Conservation (phyloP, 2,329 filamentous ascomycete species). For the Lasiodiplodia theobromae region DNA sequence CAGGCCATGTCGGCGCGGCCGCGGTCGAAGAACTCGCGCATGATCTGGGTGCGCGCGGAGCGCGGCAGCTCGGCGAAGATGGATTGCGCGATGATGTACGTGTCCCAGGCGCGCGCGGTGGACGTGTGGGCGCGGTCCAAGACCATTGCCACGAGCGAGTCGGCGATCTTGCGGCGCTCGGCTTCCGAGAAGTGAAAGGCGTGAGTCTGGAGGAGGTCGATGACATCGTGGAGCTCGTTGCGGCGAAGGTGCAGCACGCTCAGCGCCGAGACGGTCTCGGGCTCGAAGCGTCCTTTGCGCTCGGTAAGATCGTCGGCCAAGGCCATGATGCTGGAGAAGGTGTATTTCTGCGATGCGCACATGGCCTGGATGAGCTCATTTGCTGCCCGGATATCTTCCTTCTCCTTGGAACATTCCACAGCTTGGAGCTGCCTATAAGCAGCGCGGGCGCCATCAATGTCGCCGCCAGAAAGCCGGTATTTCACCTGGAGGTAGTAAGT, state of each 20-base stretch:
- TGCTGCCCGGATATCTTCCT: conserved; percentile 66
- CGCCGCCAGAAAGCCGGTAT: conserved; percentile 74
- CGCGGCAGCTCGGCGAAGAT: conserved; percentile 70
- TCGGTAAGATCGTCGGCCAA: conserved; percentile 77
- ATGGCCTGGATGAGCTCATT: conserved; percentile 77
- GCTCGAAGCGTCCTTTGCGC: conserved; percentile 70
- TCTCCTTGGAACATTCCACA: conserved; percentile 57
- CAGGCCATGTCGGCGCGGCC: conserved; percentile 83
- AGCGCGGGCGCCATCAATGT: conserved; percentile 72
- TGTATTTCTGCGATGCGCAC: conserved; percentile 65
- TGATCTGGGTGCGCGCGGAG: conserved; percentile 71
- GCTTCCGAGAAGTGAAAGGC: conserved; percentile 72
- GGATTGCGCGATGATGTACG: conserved; percentile 65
- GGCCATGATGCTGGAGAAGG: conserved; percentile 75
- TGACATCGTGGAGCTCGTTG: conserved; percentile 79
- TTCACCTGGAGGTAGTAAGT: conserved; percentile 79
- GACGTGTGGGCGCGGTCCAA: conserved; percentile 68
- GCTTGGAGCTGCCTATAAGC: conserved; percentile 70
- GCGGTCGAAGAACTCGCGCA: conserved; percentile 82
- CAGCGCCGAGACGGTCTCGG: conserved; percentile 77
- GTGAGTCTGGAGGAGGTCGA: conserved; percentile 81
- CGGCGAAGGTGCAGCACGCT: conserved; percentile 75
- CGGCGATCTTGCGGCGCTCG: conserved; percentile 72
- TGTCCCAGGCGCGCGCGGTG: conserved; percentile 68
- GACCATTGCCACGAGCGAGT: conserved; percentile 72